Evolutionary conservation across 2,329 filamentous ascomycete species (phyloP).

Genomic region (Aotearoamyces nothofagi): DNA sequence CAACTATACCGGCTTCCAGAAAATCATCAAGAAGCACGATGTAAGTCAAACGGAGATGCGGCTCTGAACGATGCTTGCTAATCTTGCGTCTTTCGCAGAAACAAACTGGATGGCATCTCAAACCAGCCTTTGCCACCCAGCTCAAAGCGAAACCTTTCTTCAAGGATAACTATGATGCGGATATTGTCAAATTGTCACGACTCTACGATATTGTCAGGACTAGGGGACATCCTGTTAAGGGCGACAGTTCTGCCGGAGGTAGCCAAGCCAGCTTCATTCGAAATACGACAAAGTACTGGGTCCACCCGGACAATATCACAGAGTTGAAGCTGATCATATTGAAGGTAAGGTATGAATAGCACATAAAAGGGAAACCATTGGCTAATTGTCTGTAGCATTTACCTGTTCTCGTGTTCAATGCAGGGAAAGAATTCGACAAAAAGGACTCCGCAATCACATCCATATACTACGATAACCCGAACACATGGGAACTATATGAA

Average conservation of each 20-base stretch:
- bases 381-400: conserved; percentile 44
- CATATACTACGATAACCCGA: conserved; percentile 94
- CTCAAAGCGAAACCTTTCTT: conserved; percentile 96
- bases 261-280: conserved; percentile 90
- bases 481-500: conserved; percentile 87
- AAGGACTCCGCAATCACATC: conserved; percentile 92
- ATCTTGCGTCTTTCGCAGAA: too few relatives aligned
- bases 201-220: conserved; percentile 92
- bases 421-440: conserved; percentile 87
- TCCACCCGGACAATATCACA: conserved; percentile 95
- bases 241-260: conserved; percentile 82
- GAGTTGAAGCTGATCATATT: conserved; percentile 95
- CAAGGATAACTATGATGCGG: conserved; percentile 96
- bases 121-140: conserved; percentile 87
- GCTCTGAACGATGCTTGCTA: too few relatives aligned
- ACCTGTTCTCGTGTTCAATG: conserved; percentile 92
- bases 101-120: conserved; percentile 84
- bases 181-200: conserved; percentile 86
- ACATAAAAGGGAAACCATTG: background rate
- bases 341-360: conserved; percentile 35
- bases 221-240: conserved; percentile 79
- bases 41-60: conserved; percentile 33
- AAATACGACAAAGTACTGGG: conserved; percentile 99
- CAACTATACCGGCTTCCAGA: conserved; percentile 98
- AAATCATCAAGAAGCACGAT: conserved; percentile 99